Conservation (phyloP, 2,329 filamentous ascomycete species). For the Dothidotthia symphoricarpi region DNA sequence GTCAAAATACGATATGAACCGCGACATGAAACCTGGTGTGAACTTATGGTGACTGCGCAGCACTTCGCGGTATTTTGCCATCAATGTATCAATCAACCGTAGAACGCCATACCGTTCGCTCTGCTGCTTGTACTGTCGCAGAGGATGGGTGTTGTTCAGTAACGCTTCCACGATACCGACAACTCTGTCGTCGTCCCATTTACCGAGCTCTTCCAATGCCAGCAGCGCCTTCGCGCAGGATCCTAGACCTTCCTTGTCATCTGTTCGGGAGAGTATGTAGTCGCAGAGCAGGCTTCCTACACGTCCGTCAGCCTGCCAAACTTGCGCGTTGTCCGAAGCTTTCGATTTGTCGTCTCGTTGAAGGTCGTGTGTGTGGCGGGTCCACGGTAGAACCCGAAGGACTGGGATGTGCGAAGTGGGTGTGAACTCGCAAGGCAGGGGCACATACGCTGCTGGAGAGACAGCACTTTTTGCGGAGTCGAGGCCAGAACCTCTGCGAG, state of each 20-base stretch:
- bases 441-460: slow-evolving; percentile 56
- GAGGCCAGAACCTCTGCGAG: slow-evolving; percentile 52
- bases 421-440: background rate
- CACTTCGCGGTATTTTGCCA: slow-evolving; percentile 55
- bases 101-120: slow-evolving; percentile 61
- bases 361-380: too few relatives aligned
- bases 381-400: background rate
- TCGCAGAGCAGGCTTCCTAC: slow-evolving; percentile 58
- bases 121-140: slow-evolving; percentile 62
- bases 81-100: slow-evolving; percentile 59
- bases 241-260: slow-evolving; percentile 54
- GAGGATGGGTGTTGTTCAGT: slow-evolving; percentile 55
- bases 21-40: slow-evolving; percentile 55
- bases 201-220: slow-evolving; percentile 58
- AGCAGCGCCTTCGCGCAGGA: slow-evolving; percentile 59
- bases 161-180: slow-evolving; percentile 53
- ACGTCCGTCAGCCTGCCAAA: background rate
- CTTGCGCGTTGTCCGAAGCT: slow-evolving; percentile 19
- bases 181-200: slow-evolving; percentile 59
- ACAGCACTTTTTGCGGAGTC: slow-evolving; percentile 55
- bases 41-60: slow-evolving; percentile 53
- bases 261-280: slow-evolving; percentile 64
- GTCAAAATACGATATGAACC: slow-evolving; percentile 63
- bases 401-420: background rate
- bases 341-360: background rate